Evolutionary conservation across 495 filamentous ascomycete species (phyloP).

Genomic region (Platismatia glauca): DNA sequence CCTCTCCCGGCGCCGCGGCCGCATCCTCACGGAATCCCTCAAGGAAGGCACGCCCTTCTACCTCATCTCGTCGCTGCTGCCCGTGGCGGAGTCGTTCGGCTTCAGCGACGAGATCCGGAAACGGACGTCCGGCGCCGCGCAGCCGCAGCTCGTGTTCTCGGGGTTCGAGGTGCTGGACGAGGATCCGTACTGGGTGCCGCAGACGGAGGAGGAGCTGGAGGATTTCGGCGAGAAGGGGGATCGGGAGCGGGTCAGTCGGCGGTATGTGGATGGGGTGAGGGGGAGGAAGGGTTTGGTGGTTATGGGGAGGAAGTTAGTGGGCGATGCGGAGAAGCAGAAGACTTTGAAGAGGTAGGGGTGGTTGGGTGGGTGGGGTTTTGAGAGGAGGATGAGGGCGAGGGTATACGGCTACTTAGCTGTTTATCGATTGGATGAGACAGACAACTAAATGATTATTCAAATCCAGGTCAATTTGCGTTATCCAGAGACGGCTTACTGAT

Average conservation of each 20-base stretch:
- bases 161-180: constrained; percentile 85
- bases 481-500: neutral
- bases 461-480: neutral
- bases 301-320: constrained; percentile 60
- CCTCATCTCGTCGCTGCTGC: constrained; percentile 76
- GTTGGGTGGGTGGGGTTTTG: no score
- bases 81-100: constrained; percentile 90
- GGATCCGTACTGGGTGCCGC: constrained; percentile 96
- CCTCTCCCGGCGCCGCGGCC: constrained; percentile 81
- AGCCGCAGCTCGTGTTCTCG: constrained; percentile 85
- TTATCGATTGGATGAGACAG: neutral
- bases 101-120: constrained; percentile 95
- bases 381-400: neutral
- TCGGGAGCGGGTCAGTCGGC: constrained; percentile 87
- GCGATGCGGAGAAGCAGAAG: constrained; percentile 96
- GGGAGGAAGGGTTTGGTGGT: constrained; percentile 79
- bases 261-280: constrained; percentile 87
- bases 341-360: constrained; percentile 71
- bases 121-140: constrained; percentile 79
- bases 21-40: constrained; percentile 79
- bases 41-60: constrained; percentile 96
- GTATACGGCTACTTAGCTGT: no score
- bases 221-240: constrained; percentile 91
- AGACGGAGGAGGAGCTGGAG: constrained; percentile 93
- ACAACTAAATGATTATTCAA: neutral